Conservation (phyloP, 2,329 filamentous ascomycete genomes). For the Phialemonium atrogriseum region DNA sequence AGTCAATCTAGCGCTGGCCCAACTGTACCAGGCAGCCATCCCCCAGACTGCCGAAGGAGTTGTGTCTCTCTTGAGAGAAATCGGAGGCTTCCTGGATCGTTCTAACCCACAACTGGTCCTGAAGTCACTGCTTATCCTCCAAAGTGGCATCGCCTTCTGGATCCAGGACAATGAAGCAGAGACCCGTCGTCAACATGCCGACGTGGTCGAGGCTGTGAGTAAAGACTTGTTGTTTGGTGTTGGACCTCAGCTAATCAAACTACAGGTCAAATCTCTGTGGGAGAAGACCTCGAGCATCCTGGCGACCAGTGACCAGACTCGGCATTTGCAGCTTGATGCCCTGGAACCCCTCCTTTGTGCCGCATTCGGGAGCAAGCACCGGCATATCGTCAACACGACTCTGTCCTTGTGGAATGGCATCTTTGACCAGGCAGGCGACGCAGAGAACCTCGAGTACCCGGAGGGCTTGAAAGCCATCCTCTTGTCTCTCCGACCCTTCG, state of each 20-base stretch:
- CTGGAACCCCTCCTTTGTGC: conserved; percentile 48
- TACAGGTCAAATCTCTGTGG: conserved; percentile 42
- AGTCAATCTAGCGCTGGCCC: conserved; percentile 41
- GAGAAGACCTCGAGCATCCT: conserved; percentile 34
- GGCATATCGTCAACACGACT: conserved; percentile 41
- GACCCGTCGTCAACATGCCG: conserved; percentile 31
- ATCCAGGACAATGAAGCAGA: conserved; percentile 44
- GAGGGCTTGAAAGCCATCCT: conserved; percentile 54
- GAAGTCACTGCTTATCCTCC: conserved; percentile 49
- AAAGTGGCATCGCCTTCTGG: conserved; percentile 56
- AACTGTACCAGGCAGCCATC: conserved; percentile 38
- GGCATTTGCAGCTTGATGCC: conserved; percentile 36
- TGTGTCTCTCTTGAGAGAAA: conserved; percentile 41
- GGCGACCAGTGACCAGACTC: conserved; percentile 23
- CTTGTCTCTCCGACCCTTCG: conserved; percentile 46
- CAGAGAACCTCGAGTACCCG: conserved; percentile 55
- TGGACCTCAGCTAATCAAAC: conserved; percentile 16
- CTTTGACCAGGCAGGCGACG: conserved; percentile 56
- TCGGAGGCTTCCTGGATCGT: conserved; percentile 43
- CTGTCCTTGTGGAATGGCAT: conserved; percentile 59
- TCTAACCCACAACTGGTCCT: conserved; percentile 42
- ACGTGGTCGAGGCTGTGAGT: conserved; percentile 37
- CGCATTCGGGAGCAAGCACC: conserved; percentile 51
- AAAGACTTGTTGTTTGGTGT: conserved; percentile 4
- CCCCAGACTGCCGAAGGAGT: conserved; percentile 21